phyloP scores from a whole-genome alignment of 2,329 filamentous ascomycete species.

The Aspergillus pseudoterreus region DNA sequence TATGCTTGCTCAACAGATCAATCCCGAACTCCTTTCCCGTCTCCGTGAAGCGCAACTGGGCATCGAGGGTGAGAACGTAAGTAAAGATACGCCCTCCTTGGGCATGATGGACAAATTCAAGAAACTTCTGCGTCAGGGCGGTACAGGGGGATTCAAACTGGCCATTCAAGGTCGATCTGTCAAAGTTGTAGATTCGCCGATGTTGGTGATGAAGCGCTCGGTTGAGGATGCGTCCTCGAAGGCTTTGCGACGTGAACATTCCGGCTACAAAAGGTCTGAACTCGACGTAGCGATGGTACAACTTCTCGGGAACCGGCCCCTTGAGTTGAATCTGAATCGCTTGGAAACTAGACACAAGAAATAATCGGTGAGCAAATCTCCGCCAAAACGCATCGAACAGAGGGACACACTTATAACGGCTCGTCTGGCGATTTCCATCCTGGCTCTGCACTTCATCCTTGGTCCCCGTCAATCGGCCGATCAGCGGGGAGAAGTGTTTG shows the following conservation, averaged over 20 bases:
- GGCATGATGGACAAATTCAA: constrained; percentile 82
- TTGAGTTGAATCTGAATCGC: constrained; percentile 84
- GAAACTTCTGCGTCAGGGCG: constrained; percentile 72
- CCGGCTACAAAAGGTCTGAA: constrained; percentile 85
- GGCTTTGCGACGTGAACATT: constrained; percentile 77
- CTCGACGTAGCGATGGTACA: constrained; percentile 92
- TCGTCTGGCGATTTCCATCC: constrained; percentile 52
- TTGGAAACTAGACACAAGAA: constrained; percentile 65
- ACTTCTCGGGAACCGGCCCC: constrained; percentile 72
- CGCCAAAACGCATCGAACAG: not conserved
- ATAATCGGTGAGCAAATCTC: not conserved
- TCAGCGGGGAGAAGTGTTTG: constrained; percentile 83
- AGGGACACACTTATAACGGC: constrained; percentile 71
- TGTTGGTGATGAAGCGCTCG: constrained; percentile 89
- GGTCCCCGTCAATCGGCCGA: constrained; percentile 73
- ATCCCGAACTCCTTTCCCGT: constrained; percentile 95
- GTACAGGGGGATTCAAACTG: constrained; percentile 62
- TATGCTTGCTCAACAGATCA: constrained; percentile 89
- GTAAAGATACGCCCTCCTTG: constrained; percentile 85
- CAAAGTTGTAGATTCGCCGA: constrained; percentile 82
- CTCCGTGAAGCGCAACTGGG: constrained; percentile 84
- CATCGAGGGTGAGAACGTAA: constrained; percentile 85
- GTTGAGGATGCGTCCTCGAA: constrained; percentile 77
- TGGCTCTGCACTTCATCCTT: constrained; percentile 61
- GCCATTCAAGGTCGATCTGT: constrained; percentile 70